Evolutionary conservation across 2,329 filamentous ascomycete species (phyloP), one percentile per base, ranked within the genome.

Genomic region (Aspergillus ruber): DNA sequence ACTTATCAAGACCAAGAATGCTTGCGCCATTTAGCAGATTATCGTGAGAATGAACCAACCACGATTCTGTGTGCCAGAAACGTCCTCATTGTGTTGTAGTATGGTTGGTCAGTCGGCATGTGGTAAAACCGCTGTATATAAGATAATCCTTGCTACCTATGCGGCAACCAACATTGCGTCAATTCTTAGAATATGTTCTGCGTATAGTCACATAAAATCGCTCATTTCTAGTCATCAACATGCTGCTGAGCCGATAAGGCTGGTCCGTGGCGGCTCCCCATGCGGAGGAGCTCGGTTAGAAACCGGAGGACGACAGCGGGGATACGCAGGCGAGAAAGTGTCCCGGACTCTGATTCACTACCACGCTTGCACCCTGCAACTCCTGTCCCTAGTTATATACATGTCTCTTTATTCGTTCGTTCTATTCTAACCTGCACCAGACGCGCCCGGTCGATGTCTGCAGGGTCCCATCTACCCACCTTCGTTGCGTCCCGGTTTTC

Each of bases 221-320:
- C 25, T 4, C 25, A 29, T 29, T 29, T 29, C 25, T 12, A 29
- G 10, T 29, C 25, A 29, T 29, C 25, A 12, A 29, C 25, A 29
- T 29, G 25, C 25, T 4, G 12, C n/a, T 12, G 25, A 29, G 7
- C 25, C 4, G 10, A 10, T 29, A 29, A 29, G 10, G 9, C 25
- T 29, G 25, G 25, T 29, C 12, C 25, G 13, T 41, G 21, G 2
- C n/a, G 12, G 15, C 9, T 20, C 46, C n/a, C 42, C 21, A 54
- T 57, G 55, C 56, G 56, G 56, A 59, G 56, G 47, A 44, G 52
- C 43, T 47, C 56, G 56, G 56, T 50, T 54, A 48, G 53, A 49
- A 42, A 6, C 36, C 15, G 36, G 36, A 39, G 36, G 36, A 39
- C 4, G 17, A 18, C 49, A 49, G 55, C 51, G 53, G 56, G 55